Percentiles rank a stretch among this genome's conserved stretches.
These are phyloP conservation scores for Yamadazyma dushanensis DNA, from an alignment of 1,139 yeast genomes.

Conservation along the genomic window DNA sequence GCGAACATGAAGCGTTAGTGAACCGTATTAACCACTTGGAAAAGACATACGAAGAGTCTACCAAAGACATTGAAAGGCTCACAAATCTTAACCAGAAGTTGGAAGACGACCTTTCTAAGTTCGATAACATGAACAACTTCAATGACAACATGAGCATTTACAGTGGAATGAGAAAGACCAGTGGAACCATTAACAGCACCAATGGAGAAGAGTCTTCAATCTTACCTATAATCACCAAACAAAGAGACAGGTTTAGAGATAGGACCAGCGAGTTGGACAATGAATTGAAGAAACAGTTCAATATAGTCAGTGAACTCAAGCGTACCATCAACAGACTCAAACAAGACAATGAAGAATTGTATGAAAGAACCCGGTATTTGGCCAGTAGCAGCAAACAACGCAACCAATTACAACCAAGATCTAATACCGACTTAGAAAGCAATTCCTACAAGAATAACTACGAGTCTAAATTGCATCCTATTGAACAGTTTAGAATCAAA, in stretches of 20 bases:
- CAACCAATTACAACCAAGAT: conserved; percentile 31
- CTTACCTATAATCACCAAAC: conserved; percentile 87
- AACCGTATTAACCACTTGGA: conserved; percentile 43
- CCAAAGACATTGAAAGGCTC: conserved; percentile 33
- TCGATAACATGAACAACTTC: conserved; percentile 47
- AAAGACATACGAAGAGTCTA: conserved; percentile 33
- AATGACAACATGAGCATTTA: conserved; percentile 70
- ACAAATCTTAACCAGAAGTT: conserved; percentile 55
- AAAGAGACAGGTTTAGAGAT: conserved; percentile 86
- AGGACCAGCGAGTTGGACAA: conserved; percentile 82
- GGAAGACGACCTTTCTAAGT: conserved; percentile 65
- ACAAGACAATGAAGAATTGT: conserved; percentile 73
- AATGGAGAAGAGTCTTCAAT: conserved; percentile 37
- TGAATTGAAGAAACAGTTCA: conserved; percentile 63
- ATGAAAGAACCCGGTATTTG: conserved; percentile 77
- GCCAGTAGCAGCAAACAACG: conserved; percentile 44
- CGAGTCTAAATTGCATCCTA: conserved; percentile 80
- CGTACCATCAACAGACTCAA: conserved; percentile 65
- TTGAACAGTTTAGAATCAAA: conserved; percentile 75
- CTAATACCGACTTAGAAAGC: conserved; percentile 55
- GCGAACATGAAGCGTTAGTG: conserved; percentile 45
- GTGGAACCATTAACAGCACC: conserved; percentile 22
- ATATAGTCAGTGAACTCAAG: conserved; percentile 57
- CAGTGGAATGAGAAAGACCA: conserved; percentile 54
- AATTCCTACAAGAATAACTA: conserved; percentile 61